Evolutionary conservation across 2,329 filamentous ascomycete species (phyloP).

Genomic region (Whalleya microplaca): DNA sequence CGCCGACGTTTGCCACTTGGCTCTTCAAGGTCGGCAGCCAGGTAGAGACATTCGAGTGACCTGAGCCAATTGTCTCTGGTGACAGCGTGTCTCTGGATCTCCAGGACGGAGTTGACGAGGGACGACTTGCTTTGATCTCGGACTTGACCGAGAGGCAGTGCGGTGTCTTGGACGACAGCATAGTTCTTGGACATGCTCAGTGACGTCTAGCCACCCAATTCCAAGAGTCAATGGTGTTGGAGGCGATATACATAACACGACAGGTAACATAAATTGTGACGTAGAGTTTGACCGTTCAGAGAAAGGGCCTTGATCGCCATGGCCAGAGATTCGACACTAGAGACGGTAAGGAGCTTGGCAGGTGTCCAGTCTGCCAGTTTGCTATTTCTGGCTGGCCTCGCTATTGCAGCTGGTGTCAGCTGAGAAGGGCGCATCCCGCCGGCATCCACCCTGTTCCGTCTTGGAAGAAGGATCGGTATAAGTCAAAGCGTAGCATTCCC

Average conservation of each 20-base stretch:
- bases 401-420: neutral
- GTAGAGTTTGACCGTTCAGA: neutral
- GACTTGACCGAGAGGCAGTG: slow-evolving; percentile 32
- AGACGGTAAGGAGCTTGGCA: neutral
- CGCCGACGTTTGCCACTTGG: slow-evolving; percentile 33
- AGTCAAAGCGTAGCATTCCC: too few relatives aligned
- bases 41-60: slow-evolving; percentile 34
- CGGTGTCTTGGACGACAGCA: slow-evolving; percentile 35
- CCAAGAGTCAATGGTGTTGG: slow-evolving; percentile 4
- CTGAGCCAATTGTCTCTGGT: slow-evolving; percentile 34
- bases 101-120: slow-evolving; percentile 32
- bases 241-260: neutral
- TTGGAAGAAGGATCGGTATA: too few relatives aligned
- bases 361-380: neutral
- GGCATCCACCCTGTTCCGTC: neutral
- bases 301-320: neutral
- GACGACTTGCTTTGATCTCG: slow-evolving; percentile 25
- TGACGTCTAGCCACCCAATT: slow-evolving; percentile 11
- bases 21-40: slow-evolving; percentile 22
- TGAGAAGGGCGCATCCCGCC: neutral
- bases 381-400: neutral
- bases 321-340: neutral
- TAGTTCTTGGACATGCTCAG: slow-evolving; percentile 32
- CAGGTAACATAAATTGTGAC: neutral
- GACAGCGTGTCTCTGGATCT: slow-evolving; percentile 27